Evolutionary conservation across 768 basidiomycete species (phyloP), one percentile per base, ranked within the genome.

Genomic region (Rhodotorula taiwanensis): DNA sequence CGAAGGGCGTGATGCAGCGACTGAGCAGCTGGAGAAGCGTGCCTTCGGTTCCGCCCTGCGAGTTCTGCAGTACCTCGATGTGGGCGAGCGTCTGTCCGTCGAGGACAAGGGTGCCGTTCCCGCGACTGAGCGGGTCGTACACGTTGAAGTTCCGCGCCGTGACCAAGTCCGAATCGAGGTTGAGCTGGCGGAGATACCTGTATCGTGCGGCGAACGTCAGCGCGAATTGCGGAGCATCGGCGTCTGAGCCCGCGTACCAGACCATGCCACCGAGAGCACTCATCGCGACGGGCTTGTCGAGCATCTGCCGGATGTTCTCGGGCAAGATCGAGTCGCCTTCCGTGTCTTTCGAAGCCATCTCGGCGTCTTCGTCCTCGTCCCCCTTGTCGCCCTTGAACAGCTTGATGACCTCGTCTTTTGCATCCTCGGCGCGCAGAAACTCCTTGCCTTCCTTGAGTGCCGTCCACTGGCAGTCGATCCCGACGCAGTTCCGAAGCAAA

Each of bases 21-120:
- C 83, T 82, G 21, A 99, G 78, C 25, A 98, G 77, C 74, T 86
- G 84, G 52, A 71, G 77, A 42, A 99, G 77, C 0, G 94, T 86
- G 1, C 95, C 95, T 34, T 94, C 92, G 34, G 87, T 86, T 0
- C 87, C 88, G 13, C 95, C 94, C 77, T 95, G 92, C 70, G 86
- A 91, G 75, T 99, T 99, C 52, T 89, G 77, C 52, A 99, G 77
- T 13, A 92, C 90, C 80, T 99, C 95, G 65, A 99, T 81, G 74
- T 99, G 95, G 21, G 89, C 87, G 56, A 99, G 79, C 0, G 91
- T 93, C 75, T 97, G 92, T 5, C 95, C 95, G 75, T 99, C 93
- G 47, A 99, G 80, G 0, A 88, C 81, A 58, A 98, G 77, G 73
- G 85, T 81, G n/a, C 91, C 92, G 18, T 49, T 51, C 23, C 58